Evolutionary conservation across 805 yeast genomes (phyloP), one percentile per base, ranked within the genome.

Genomic region (Candida schatavii): DNA sequence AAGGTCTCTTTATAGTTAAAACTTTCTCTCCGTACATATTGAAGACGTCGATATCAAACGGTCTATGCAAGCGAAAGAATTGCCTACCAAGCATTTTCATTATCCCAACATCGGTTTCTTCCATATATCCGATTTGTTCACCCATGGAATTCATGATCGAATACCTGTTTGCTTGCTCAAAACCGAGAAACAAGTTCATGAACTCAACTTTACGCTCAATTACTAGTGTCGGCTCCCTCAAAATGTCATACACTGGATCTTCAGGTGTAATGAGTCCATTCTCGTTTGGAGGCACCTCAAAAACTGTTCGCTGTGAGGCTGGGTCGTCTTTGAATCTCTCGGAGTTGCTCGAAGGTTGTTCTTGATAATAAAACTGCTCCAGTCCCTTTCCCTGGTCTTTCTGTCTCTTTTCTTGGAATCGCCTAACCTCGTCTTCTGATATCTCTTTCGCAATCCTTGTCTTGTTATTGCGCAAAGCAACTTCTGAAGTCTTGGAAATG

Each of bases 111-210:
- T 88, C 96, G 51, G 86, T 78, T 57, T 93, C 99, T 44, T 78
- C 72, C 81, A 91, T 79, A 58, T 72, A 82, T 0, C 97, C 99
- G 5, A 93, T 55, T 39, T 78, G 81, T 40, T 78, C 71, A 1
- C 98, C 98, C 47, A 69, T 51, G 0, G 85, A 74, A 59, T 88
- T 85, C 80, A 83, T 74, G 34, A 93, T 75, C 10, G 71, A 74
- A 57, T 91, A 91, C 48, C 74, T 68, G 58, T 90, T 91, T 2
- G 93, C 88, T 64, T 93, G 98, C 59, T 91, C 98, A 53, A 86
- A 88, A 1, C 97, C 97, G 10, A 90, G 56, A 40, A 89, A 75
- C 14, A 93, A 71, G 56, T 88, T 90, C 88, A 88, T 83, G 68
- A 83, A 75, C 65, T 93, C 98, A 19, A 93, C 70, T 56, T 87